Base-by-base conservation (phyloP, 1,139 yeast species). In the Pichia sp. region DNA sequence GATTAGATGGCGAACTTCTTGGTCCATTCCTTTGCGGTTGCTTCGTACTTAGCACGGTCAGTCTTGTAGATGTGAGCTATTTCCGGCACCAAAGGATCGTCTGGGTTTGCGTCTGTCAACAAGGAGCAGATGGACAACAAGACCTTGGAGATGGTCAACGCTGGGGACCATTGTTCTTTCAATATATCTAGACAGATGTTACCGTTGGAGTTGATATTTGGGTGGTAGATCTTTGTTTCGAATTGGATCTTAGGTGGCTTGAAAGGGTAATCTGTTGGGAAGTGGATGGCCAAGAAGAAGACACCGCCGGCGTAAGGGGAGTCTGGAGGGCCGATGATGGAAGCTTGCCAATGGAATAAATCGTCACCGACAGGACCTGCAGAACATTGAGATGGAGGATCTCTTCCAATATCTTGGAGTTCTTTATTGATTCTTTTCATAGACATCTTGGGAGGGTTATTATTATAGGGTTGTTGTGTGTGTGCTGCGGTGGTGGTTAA, bases 1-100 rank as follows among this genome's bases (percentile, higher is more conserved):
- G n/a, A 46, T 67, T 76, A 93, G 66, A 91, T 94, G 58, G 99
- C 99, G 70, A 88, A 93, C 73, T 93, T 93, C 76, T 93, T 86
- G 45, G 99, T 93, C 98, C 99, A 93, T 74, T 93, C 99, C 67
- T 86, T 85, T 48, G 99, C 99, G 53, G 96, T 91, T 58, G 96
- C 89, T 72, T 93, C 98, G 69, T 91, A 93, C 71, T 91, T 88
- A 51, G 90, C 76, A 68, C 96, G 81, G 73, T 93, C 98, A 58
- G 90, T 89, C 76, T 91, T 91, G 76, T 93, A 94, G 58, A 90
- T 82, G 67, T 93, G 96, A 52, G 99, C 99, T 62, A 93, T 93
- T 72, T 93, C 99, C 24, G 98, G 98, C 42, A 93, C 99, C 67
- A 94, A 81, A 52, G 99, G 99, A 75, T 93, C 99, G 69, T 93